Base-by-base conservation (phyloP, 1,284 basidiomycete species). In the Gymnopus androsaceus region DNA sequence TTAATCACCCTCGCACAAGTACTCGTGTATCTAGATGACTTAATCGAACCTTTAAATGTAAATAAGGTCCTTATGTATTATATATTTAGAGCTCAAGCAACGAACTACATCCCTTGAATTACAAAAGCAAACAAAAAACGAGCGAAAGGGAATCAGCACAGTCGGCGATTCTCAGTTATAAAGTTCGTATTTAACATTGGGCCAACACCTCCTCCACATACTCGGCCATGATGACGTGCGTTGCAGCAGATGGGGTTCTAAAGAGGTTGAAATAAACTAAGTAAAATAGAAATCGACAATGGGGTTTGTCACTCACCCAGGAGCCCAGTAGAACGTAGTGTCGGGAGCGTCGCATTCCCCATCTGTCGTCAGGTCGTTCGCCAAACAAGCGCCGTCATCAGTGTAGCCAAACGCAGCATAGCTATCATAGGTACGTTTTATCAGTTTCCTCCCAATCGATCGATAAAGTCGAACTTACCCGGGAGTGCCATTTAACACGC, bases 241-340 rank as follows among this genome's bases (percentile, higher is more conserved):
- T 76, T 54, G 67, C 75, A 28, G 67, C 71, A 30, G 75, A 74
- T 1, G 78, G 78, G 55, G 75, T 73, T 28, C 77, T 79, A 51
- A 15, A 2, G 12, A 19, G 8, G 27, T 19, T 5, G 17, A 27
- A 7, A 38, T 40, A 5, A 34, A 21, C 31, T 51, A 7, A 31
- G 23, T n/a, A 27, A 31, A 17, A 31, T 0, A 15, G 3, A 30
- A 34, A 36, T 17, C 11, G 1, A 9, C 14, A 28, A 21, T 7
- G 7, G 21, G 41, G 25, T 4, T 15, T 14, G n/a, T 3, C 9
- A 63, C 76, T 63, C 57, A 80, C 81, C 73, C 75, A 21, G 69
- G 64, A 15, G 81, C 73, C 74, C 80, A 83, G 58, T 81, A 80
- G 59, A 82, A 80, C 21, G 70, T 71, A 57, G 75, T 75, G 36